Base-by-base conservation (phyloP, 1,139 yeast genomes). In the Pichia sp. region DNA sequence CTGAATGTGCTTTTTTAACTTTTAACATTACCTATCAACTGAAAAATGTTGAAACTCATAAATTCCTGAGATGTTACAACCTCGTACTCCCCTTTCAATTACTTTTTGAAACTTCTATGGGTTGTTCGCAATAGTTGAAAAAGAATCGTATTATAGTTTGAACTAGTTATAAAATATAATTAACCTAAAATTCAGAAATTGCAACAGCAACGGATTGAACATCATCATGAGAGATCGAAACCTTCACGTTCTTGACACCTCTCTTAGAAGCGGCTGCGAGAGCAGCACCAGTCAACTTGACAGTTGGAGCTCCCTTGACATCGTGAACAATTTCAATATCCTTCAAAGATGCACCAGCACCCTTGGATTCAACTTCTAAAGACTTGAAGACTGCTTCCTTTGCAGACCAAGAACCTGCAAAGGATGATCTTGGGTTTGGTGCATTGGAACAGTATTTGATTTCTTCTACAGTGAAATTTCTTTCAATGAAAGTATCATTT, bases 341-440 rank as follows among this genome's bases (percentile, higher is more conserved):
- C 60, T 74, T 73, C 66, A 91, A 72, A 33, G 94, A 70, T 37
- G 98, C 97, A 46, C 97, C 98, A 15, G 88, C 96, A 45, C 99
- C 99, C 60, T 79, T 74, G 30, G 94, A 80, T 55, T 76, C 73
- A 45, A 86, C 94, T 45, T 94, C 91, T 54, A 91, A 71, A 16
- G 96, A 85, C 69, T 91, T 91, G 77, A 91, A 91, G 29, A 87
- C 96, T 27, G 99, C 98, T 66, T 91, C 99, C 67, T 91, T 91
- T 37, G 98, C 98, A 30, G 96, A 85, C 99, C 99, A 91, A 34
- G 94, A 83, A 37, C 99, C 99, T 25, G 98, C 88, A 63, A 73
- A 91, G 7, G 96, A 86, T 16, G 97, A 87, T 58, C 77, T 85
- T 38, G 94, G 84, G 49, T 71, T 71, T 28, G 95, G 67, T 29